phyloP scores from a whole-genome alignment of 192 early-diverging fungal species.

The Umbelopsis sp. region DNA sequence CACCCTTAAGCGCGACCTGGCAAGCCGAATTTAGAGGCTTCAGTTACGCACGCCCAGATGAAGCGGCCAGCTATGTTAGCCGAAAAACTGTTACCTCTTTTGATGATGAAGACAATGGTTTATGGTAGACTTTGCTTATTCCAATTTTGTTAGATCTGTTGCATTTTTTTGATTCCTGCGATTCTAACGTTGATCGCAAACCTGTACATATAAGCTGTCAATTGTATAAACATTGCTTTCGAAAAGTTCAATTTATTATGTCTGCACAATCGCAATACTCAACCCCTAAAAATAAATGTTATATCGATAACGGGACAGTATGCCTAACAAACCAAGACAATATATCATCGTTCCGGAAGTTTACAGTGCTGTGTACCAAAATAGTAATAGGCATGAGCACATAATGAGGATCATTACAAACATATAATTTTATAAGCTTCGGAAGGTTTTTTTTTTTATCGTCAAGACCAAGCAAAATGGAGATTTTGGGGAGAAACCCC shows the following conservation, averaged over 20 bases:
- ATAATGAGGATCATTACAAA: not conserved
- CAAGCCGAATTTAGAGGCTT: slow-evolving; percentile 39
- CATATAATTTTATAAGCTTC: not conserved
- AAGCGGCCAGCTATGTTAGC: slow-evolving; percentile 13
- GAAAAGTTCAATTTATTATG: too few species aligned
- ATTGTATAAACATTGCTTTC: too few species aligned
- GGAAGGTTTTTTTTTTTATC: not conserved
- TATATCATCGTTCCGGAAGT: not conserved
- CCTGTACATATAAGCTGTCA: too few species aligned
- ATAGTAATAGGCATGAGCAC: slow-evolving; percentile 8
- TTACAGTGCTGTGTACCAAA: not conserved
- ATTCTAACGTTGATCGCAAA: too few species aligned
- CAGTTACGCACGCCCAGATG: slow-evolving; percentile 25
- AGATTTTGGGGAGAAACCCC: too few species aligned
- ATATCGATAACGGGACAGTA: too few species aligned
- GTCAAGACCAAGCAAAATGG: not conserved
- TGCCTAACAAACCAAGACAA: too few species aligned
- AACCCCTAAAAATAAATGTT: too few species aligned
- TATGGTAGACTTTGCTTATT: not conserved
- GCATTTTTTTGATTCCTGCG: too few species aligned
- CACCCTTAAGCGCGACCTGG: slow-evolving; percentile 26
- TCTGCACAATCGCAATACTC: too few species aligned
- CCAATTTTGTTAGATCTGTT: too few species aligned
- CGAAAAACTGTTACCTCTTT: slow-evolving; percentile 2
- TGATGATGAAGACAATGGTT: not conserved